Percentiles rank a stretch among this genome's conserved stretches.
Conservation (phyloP, 2,329 filamentous ascomycete genomes). For the Simplicillium sp. region DNA sequence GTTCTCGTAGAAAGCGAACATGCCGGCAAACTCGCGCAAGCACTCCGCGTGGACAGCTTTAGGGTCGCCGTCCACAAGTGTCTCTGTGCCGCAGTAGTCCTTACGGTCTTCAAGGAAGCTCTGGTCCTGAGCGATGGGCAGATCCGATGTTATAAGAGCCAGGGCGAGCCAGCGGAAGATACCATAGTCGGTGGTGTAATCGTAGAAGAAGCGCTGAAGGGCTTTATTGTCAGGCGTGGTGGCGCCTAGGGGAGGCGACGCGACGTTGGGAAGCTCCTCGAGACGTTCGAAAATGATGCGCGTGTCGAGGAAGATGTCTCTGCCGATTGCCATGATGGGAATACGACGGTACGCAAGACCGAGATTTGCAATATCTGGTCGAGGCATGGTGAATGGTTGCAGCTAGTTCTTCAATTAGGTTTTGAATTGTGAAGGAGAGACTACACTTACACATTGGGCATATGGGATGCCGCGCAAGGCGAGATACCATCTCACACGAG, state of each 20-base stretch:
- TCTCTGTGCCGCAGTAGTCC: constrained; percentile 14
- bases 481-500: constrained; percentile 58
- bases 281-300: constrained; percentile 59
- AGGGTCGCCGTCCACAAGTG: neutral
- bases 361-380: constrained; percentile 52
- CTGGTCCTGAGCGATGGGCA: constrained; percentile 45
- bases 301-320: constrained; percentile 61
- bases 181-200: constrained; percentile 44
- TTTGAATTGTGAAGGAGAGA: neutral
- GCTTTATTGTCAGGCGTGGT: constrained; percentile 29
- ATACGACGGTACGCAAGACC: constrained; percentile 61
- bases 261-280: constrained; percentile 40
- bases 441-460: constrained; percentile 51
- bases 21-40: constrained; percentile 41
- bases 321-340: constrained; percentile 55
- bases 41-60: constrained; percentile 38
- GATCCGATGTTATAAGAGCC: constrained; percentile 42
- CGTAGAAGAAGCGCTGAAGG: constrained; percentile 45
- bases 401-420: constrained; percentile 29
- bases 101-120: constrained; percentile 49
- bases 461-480: constrained; percentile 55
- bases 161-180: constrained; percentile 43
- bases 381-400: constrained; percentile 57
- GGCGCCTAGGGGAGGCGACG: constrained; percentile 26
- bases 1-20: constrained; percentile 50